phyloP scores from a whole-genome alignment of 176 grass and related monocot genomes.

The Oryza glaberrima region DNA sequence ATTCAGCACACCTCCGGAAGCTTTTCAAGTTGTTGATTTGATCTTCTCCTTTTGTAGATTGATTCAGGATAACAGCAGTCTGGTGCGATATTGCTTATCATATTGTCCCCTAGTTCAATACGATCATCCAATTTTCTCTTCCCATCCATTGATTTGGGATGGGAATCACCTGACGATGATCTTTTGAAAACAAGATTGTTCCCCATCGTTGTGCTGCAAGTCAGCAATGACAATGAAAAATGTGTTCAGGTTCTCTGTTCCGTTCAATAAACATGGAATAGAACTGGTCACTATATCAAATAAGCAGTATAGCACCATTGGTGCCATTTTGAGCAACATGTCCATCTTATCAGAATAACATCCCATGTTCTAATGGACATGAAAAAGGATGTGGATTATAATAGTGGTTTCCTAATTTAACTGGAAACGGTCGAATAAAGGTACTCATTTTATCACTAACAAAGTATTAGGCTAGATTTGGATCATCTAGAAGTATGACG shows the following conservation, averaged over 20 bases:
- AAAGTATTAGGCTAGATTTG: not conserved
- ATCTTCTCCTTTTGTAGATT: not conserved
- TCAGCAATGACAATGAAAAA: not conserved
- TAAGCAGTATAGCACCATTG: not conserved
- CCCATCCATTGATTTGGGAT: not conserved
- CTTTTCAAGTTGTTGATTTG: not conserved
- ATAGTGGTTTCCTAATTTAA: not conserved
- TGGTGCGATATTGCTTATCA: not conserved
- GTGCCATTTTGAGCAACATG: not conserved
- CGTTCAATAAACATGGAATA: not conserved
- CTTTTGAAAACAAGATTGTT: not conserved
- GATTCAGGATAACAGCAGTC: not conserved
- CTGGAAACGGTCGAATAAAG: no score
- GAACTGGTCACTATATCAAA: no score
- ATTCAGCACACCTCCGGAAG: not conserved
- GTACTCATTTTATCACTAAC: not conserved
- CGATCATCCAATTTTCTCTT: not conserved
- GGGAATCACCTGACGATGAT: not conserved
- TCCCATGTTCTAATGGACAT: not conserved
- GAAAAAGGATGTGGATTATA: not conserved
- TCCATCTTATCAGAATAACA: not conserved
- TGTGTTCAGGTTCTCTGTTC: not conserved
- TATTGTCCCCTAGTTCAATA: not conserved
- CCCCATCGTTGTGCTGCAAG: no score
- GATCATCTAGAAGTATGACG: not conserved